phyloP scores from a whole-genome alignment of 192 early-diverging fungal species.

The Coemansia interrupta region DNA sequence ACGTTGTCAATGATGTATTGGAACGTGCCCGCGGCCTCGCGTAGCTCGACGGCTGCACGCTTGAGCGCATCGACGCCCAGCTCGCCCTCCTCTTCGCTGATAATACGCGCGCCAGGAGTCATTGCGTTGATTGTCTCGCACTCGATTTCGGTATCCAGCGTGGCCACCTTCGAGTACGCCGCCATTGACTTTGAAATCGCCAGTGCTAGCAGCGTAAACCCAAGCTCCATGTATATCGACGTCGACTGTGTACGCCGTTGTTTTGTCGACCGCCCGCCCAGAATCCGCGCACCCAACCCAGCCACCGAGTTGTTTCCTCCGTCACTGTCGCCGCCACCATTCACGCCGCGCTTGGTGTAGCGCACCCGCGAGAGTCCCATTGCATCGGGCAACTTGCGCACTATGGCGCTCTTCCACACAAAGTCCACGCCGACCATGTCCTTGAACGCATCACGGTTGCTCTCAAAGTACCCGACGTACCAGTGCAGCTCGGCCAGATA shows the following conservation, averaged over 20 bases:
- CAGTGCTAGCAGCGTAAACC: slow-evolving; percentile 43
- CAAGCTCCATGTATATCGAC: slow-evolving; percentile 44
- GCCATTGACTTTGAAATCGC: slow-evolving; percentile 48
- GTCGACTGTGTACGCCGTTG: slow-evolving; percentile 46
- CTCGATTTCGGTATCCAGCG: slow-evolving; percentile 49
- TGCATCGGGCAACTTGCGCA: slow-evolving; percentile 28
- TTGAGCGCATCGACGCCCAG: slow-evolving; percentile 44
- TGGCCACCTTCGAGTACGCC: slow-evolving; percentile 42
- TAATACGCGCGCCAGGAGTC: slow-evolving; percentile 25
- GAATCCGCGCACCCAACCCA: slow-evolving; percentile 11
- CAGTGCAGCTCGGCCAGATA: slow-evolving; percentile 49
- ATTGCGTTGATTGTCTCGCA: slow-evolving; percentile 46
- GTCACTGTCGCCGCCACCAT: slow-evolving; percentile 23
- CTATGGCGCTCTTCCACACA: slow-evolving; percentile 52
- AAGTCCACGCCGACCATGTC: slow-evolving; percentile 38
- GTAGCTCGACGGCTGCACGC: slow-evolving; percentile 43
- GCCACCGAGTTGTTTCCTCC: not conserved
- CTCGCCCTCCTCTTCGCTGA: slow-evolving; percentile 36
- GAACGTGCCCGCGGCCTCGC: slow-evolving; percentile 47
- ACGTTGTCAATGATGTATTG: slow-evolving; percentile 43
- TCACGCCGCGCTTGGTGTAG: slow-evolving; percentile 18
- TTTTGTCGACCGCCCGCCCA: slow-evolving; percentile 28
- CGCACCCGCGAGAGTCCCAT: slow-evolving; percentile 21
- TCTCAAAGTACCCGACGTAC: slow-evolving; percentile 39
- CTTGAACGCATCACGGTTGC: slow-evolving; percentile 31